A percentile compares a stretch with the other conserved stretches of the same genome.
Conservation (phyloP, 768 basidiomycete genomes). For the Thelephora ganbajun region DNA sequence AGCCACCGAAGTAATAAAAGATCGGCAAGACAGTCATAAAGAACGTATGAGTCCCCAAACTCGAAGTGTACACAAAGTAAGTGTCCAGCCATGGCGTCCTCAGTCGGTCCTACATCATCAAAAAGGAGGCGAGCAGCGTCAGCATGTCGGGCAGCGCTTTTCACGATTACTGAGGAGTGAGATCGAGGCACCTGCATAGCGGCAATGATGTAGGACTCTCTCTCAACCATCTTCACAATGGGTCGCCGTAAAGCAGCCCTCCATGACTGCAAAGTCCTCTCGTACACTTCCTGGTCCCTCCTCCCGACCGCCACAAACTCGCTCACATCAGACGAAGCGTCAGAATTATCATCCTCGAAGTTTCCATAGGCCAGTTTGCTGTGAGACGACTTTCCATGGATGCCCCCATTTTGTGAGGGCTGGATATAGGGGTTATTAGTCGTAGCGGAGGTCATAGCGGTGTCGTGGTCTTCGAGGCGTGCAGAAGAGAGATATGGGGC, state of each 20-base stretch:
- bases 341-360: constrained; percentile 6
- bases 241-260: constrained; percentile 40
- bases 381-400: neutral
- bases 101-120: constrained; percentile 27
- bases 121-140: constrained; percentile 9
- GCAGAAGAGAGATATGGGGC: neutral
- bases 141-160: constrained; percentile 1
- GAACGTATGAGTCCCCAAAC: constrained; percentile 78
- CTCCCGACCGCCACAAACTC: constrained; percentile 12
- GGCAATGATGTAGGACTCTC: constrained; percentile 49
- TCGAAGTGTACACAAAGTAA: constrained; percentile 76
- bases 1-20: constrained; percentile 80
- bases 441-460: no score
- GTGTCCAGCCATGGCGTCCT: constrained; percentile 57
- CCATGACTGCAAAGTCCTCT: constrained; percentile 50
- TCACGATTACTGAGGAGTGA: neutral
- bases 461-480: no score
- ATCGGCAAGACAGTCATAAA: constrained; percentile 85
- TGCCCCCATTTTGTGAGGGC: neutral
- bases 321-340: constrained; percentile 3
- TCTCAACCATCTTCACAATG: constrained; percentile 37
- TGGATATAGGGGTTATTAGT: neutral
- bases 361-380: neutral
- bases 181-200: constrained; percentile 42
- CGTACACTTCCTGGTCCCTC: constrained; percentile 40